Evolutionary conservation across 2,329 filamentous ascomycete species (phyloP), one percentile per base, ranked within the genome.

Genomic region (Aspergillus sp.): DNA sequence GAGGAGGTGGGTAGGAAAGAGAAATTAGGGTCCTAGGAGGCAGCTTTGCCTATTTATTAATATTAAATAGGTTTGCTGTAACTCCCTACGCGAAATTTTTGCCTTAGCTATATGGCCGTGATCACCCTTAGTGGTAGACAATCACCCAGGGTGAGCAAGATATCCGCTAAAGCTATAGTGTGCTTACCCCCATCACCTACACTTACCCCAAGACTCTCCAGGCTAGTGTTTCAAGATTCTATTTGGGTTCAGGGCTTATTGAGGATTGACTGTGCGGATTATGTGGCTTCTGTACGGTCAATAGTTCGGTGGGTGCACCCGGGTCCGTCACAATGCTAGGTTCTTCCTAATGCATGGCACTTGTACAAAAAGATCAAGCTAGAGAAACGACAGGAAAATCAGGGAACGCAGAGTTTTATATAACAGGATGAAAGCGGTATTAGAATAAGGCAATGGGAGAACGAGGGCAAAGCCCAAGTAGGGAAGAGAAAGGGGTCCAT

Each of bases 231-330:
- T 22, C 19, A 22, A 22, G 5, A 10, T 22, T 22, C 10, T 22
- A 22, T 22, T 22, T 5, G 19, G 10, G 10, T 22, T 5, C 5
- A 22, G 5, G 19, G 19, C 5, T 22, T 10, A 10, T 22, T 22
- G 19, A 22, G 19, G 10, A 22, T 22, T 22, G 19, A 22, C 19
- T 10, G 19, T 22, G 10, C 19, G 19, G 19, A 22, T 10, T 22
- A 26, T 26, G 12, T 26, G 25, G 25, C 29, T 31, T 13, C 15
- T 24, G 30, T 32, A 32, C 30, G 30, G 22, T 22, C 17, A 22
- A 32, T 19, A 19, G 14, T 19, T 24, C 15, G 22, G 30, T n/a
- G n/a, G n/a, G n/a, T n/a, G 30, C 24, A 32, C 19, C 30, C 30
- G 2, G 24, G 30, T 25, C 25, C 10, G 24, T 11, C 13, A 32